A percentile compares a stretch with the other conserved stretches of the same genome.
These are phyloP conservation scores for Myotisia sp. DNA, from an alignment of 2,329 filamentous ascomycete genomes.

Conservation along the genomic window DNA sequence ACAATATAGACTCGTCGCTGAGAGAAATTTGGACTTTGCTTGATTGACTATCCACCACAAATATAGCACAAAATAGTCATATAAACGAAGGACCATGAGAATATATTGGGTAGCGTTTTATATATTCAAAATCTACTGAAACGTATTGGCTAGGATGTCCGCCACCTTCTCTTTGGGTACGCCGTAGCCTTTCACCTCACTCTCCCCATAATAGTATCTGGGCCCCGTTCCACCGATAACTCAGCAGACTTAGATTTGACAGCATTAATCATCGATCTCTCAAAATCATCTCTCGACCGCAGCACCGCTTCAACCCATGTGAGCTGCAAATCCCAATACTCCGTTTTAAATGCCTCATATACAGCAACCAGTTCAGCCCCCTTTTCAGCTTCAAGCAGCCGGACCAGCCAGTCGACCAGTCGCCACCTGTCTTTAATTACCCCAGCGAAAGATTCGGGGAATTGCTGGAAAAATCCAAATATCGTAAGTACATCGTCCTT, in stretches of 20 bases:
- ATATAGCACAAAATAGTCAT: no score
- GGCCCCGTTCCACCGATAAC: conserved; percentile 62
- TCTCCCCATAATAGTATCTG: conserved; percentile 90
- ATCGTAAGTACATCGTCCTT: conserved; percentile 82
- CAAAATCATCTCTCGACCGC: conserved; percentile 79
- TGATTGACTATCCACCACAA: no score
- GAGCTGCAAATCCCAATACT: conserved; percentile 89
- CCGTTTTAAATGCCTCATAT: conserved; percentile 68
- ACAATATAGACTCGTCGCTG: conserved; percentile 38
- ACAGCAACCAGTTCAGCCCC: conserved; percentile 57
- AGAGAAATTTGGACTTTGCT: conserved; percentile 18
- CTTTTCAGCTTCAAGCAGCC: conserved; percentile 61
- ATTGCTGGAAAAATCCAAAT: conserved; percentile 71
- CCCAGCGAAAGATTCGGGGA: conserved; percentile 54
- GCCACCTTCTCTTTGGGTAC: neutral
- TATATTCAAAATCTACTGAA: neutral
- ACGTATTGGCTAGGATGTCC: neutral
- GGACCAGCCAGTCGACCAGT: conserved; percentile 70
- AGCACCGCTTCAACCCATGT: conserved; percentile 91
- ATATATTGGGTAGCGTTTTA: neutral
- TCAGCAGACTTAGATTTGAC: conserved; percentile 83
- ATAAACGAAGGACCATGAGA: neutral
- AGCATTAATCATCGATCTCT: conserved; percentile 71
- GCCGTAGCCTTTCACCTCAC: conserved; percentile 50
- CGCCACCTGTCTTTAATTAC: conserved; percentile 86